phyloP scores from a whole-genome alignment of 2,329 filamentous ascomycete genomes.

The Penicillium griseofulvum region DNA sequence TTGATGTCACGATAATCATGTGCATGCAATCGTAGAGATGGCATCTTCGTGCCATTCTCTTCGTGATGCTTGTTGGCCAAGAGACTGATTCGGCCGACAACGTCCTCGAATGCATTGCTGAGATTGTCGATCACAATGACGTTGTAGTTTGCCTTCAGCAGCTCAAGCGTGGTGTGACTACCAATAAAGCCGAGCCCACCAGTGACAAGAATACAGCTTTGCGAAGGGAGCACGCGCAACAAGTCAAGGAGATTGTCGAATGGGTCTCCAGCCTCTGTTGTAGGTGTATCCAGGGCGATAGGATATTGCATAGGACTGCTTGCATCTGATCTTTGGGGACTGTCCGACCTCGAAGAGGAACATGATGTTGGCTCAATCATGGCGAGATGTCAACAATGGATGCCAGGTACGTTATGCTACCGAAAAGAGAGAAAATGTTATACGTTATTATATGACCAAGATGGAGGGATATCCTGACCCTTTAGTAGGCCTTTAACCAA shows the following conservation, averaged over 20 bases:
- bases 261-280: constrained; percentile 45
- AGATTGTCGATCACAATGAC: constrained; percentile 45
- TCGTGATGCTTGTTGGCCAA: constrained; percentile 39
- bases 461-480: constrained; percentile 7
- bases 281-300: constrained; percentile 40
- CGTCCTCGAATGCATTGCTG: constrained; percentile 39
- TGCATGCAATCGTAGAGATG: constrained; percentile 47
- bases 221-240: constrained; percentile 38
- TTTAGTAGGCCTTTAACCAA: constrained; percentile 4
- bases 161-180: constrained; percentile 43
- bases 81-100: constrained; percentile 36
- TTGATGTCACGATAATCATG: constrained; percentile 49
- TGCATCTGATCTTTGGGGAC: constrained; percentile 28
- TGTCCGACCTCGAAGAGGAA: constrained; percentile 27
- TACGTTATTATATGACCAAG: constrained; percentile 13
- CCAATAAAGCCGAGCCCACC: constrained; percentile 45
- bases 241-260: constrained; percentile 47
- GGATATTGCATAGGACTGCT: constrained; percentile 35
- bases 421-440: constrained; percentile 1
- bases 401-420: neutral
- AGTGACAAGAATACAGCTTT: constrained; percentile 43
- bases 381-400: neutral
- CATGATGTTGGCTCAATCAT: constrained; percentile 9
- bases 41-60: constrained; percentile 41
- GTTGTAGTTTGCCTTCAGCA: constrained; percentile 42